A percentile compares a stretch with the other conserved stretches of the same genome.
These are phyloP conservation scores for Trichoderma afroharzianum DNA, from an alignment of 2,329 filamentous ascomycete species.

Conservation along the genomic window DNA sequence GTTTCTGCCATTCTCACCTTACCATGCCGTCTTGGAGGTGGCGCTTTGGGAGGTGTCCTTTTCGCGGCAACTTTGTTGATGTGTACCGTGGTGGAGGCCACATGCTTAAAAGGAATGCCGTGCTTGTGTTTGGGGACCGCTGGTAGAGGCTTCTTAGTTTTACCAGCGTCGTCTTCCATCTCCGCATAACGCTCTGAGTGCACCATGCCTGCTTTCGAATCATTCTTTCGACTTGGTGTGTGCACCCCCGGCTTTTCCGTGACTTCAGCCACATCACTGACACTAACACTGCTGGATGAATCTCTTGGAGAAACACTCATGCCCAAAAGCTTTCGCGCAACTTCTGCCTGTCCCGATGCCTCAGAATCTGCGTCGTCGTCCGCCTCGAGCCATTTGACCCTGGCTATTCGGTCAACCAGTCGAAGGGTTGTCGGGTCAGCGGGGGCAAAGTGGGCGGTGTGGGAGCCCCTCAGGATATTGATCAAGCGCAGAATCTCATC, in stretches of 20 bases:
- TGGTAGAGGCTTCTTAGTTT: conserved; percentile 46
- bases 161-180: conserved; percentile 27
- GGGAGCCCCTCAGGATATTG: conserved; percentile 61
- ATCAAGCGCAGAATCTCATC: conserved; percentile 78
- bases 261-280: conserved; percentile 73
- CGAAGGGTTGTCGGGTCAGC: conserved; percentile 76
- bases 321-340: conserved; percentile 60
- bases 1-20: conserved; percentile 37
- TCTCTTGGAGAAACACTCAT: conserved; percentile 66
- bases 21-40: conserved; percentile 44
- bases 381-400: conserved; percentile 64
- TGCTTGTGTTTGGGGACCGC: conserved; percentile 56
- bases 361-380: conserved; percentile 35
- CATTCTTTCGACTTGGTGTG: conserved; percentile 61
- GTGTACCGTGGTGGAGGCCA: conserved; percentile 28
- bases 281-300: conserved; percentile 69
- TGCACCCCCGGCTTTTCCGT: conserved; percentile 80
- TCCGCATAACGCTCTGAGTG: neutral
- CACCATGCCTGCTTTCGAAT: neutral
- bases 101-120: conserved; percentile 43
- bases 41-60: conserved; percentile 44
- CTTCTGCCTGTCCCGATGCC: conserved; percentile 39
- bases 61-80: conserved; percentile 31
- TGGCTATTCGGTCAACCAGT: conserved; percentile 70
- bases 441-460: conserved; percentile 72